Conservation (phyloP, 192 early-diverging fungal species). For the Allomyces macrogynus region DNA sequence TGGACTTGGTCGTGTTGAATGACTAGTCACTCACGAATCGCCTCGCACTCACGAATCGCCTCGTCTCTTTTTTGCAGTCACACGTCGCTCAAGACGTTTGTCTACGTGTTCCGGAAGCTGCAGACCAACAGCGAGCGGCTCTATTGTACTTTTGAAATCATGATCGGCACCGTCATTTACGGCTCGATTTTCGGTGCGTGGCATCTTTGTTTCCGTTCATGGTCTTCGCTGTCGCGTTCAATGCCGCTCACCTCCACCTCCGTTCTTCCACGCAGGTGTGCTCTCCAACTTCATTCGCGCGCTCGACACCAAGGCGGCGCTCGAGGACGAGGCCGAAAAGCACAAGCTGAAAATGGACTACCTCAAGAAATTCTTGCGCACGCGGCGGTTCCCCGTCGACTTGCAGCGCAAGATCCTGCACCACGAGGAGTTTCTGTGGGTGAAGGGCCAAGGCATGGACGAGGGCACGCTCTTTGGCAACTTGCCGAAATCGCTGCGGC, state of each 20-base stretch:
- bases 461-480: constrained; percentile 7
- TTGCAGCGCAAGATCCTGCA: constrained; percentile 4
- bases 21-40: no score
- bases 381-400: neutral
- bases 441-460: constrained; percentile 8
- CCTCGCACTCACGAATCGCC: no score
- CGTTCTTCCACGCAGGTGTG: constrained; percentile 3
- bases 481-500: constrained; percentile 4
- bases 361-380: neutral
- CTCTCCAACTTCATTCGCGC: constrained; percentile 4
- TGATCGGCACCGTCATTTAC: neutral
- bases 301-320: constrained; percentile 3
- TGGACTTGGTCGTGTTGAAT: no score
- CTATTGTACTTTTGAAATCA: neutral
- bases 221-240: neutral
- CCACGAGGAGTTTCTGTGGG: constrained; percentile 5
- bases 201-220: no score
- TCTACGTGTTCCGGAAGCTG: constrained; percentile 3
- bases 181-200: neutral
- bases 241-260: neutral
- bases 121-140: constrained; percentile 4
- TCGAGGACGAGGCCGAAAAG: constrained; percentile 4
- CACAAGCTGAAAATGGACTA: neutral
- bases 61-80: no score
- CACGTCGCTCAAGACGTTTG: neutral